Percentiles rank a stretch among this genome's conserved stretches.
phyloP scores from a whole-genome alignment of 2,329 filamentous ascomycete genomes.

The Penicillium decumbens region DNA sequence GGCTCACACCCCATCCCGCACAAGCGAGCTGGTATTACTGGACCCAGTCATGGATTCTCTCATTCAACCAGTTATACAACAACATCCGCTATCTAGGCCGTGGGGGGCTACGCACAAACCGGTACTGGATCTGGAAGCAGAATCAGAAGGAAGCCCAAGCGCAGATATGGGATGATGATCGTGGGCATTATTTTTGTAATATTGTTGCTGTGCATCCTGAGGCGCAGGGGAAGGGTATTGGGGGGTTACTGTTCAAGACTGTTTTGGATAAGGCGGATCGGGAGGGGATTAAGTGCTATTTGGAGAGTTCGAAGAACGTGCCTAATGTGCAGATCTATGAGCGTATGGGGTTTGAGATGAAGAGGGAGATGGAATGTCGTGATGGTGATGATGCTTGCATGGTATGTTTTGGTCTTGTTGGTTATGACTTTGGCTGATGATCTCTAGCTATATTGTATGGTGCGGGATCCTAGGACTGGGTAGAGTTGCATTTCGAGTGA shows the following conservation, averaged over 20 bases:
- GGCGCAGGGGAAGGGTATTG: slow-evolving; percentile 63
- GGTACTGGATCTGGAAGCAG: slow-evolving; percentile 73
- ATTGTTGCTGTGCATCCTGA: slow-evolving; percentile 68
- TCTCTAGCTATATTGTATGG: slow-evolving; percentile 27
- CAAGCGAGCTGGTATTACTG: slow-evolving; percentile 61
- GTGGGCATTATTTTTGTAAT: slow-evolving; percentile 74
- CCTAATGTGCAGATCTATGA: slow-evolving; percentile 70
- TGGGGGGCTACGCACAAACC: slow-evolving; percentile 61
- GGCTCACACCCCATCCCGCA: slow-evolving; percentile 57
- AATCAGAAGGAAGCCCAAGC: slow-evolving; percentile 60
- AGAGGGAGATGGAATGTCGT: slow-evolving; percentile 62
- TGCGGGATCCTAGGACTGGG: slow-evolving; percentile 18
- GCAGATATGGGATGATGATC: slow-evolving; percentile 61
- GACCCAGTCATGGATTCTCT: slow-evolving; percentile 60
- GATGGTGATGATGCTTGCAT: slow-evolving; percentile 57
- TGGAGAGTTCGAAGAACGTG: slow-evolving; percentile 63
- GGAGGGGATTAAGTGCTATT: slow-evolving; percentile 62
- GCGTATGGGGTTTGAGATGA: slow-evolving; percentile 62
- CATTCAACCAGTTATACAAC: slow-evolving; percentile 59
- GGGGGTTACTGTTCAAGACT: slow-evolving; percentile 59
- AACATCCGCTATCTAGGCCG: slow-evolving; percentile 61
- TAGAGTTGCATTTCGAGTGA: slow-evolving; percentile 1
- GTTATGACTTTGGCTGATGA: neutral
- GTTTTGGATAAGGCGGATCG: slow-evolving; percentile 62
- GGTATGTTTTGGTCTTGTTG: slow-evolving; percentile 30